Evolutionary conservation across 352 stramenopile genomes (phyloP), one percentile per base, ranked within the genome.

Genomic region (Phytophthora ohioensis): DNA sequence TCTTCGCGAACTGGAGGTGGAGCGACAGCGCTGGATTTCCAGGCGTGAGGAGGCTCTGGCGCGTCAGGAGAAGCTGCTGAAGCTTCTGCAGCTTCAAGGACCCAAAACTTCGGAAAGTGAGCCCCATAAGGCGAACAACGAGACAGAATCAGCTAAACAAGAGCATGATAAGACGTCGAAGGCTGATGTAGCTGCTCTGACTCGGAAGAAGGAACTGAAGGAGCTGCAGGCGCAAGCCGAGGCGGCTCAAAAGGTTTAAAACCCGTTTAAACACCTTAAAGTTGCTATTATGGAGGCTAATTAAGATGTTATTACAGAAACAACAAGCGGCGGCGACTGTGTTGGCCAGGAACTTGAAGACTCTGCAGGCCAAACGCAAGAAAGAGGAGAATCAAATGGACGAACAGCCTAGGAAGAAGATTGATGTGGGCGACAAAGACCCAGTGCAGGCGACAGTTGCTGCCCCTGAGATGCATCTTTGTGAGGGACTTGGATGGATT

Each of bases 181-280:
- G n/a, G 13, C 13, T 31, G 49, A 36, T 54, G 13, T n/a, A 3
- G 17, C 17, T 11, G 52, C 35, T 8, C 11, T 59, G 17, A 32
- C 41, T 48, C 69, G 68, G 31, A 84, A 78, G n/a, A 79, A 83
- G 41, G 73, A 86, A 62, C 53, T 88, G 2, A 73, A 67, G 41
- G 57, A 75, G 47, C 46, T 84, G 5, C 73, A 84, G 52, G 63
- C 63, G 12, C 69, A 69, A 61, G 73, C 76, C 7, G 36, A 64
- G 13, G 53, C 57, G 9, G 69, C 78, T 11, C 39, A 57, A 60
- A 64, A 83, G 72, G 80, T 88, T n/a, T 13, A 64, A 27, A 2
- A 27, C 21, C 21, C 21, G 21, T 27, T 27, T 27, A 27, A 27
- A 27, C 21, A 27, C 21, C 21, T 27, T 27, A 27, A 27, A 27